phyloP scores from a whole-genome alignment of 1,284 basidiomycete species.

The Ustilago trichophora region DNA sequence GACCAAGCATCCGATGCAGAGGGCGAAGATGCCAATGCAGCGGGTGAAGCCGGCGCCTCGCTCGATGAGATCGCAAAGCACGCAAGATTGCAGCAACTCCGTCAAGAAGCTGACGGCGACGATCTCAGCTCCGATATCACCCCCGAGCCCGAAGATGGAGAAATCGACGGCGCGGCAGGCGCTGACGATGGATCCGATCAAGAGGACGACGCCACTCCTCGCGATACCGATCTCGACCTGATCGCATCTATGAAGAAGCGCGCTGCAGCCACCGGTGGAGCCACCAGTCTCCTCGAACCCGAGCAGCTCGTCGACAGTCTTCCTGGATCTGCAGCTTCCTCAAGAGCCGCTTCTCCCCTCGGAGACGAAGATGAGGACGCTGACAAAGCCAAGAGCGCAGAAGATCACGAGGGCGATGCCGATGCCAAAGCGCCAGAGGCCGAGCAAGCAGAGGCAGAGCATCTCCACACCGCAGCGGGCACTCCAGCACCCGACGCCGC shows the following conservation, averaged over 20 bases:
- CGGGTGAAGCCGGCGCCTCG: background rate
- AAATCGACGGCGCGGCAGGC: constrained; percentile 10
- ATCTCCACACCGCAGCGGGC: constrained; percentile 39
- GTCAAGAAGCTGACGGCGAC: constrained; percentile 29
- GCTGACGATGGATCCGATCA: constrained; percentile 32
- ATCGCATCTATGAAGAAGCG: constrained; percentile 58
- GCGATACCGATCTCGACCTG: constrained; percentile 40
- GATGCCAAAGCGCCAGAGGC: constrained; percentile 16
- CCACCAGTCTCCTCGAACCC: constrained; percentile 52
- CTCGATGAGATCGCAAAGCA: constrained; percentile 13
- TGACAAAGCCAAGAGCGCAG: constrained; percentile 18
- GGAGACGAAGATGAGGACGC: constrained; percentile 43
- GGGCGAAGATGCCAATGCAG: constrained; percentile 15
- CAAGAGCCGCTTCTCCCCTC: constrained; percentile 44
- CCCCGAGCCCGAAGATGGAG: constrained; percentile 43
- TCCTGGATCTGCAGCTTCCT: constrained; percentile 48
- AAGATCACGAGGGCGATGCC: constrained; percentile 9
- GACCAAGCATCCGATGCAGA: constrained; percentile 31
- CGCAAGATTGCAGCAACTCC: constrained; percentile 27
- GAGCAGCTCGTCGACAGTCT: constrained; percentile 50
- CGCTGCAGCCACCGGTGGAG: constrained; percentile 57
- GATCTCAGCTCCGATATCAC: constrained; percentile 49
- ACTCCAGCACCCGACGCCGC: constrained; percentile 41
- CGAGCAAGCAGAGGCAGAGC: constrained; percentile 32
- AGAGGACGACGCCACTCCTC: constrained; percentile 37